These are phyloP conservation scores for Chrysoporthe austroafricana DNA, from an alignment of 2,329 filamentous ascomycete species.

Conservation along the genomic window DNA sequence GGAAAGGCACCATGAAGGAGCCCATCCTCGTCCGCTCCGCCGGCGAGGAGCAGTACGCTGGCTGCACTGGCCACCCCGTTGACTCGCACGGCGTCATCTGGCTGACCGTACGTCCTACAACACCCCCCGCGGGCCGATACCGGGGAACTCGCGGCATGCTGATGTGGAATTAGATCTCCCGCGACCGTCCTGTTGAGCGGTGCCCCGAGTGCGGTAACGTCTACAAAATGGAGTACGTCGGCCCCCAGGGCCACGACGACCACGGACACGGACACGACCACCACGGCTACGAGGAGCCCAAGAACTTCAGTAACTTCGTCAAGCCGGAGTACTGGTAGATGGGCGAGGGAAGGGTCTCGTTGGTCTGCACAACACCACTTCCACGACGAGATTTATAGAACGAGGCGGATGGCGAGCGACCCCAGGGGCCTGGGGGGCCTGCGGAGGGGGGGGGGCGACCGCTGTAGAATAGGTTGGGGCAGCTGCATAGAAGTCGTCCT, in stretches of 20 bases:
- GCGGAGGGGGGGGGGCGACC: constrained; percentile 24
- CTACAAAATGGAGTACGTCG: constrained; percentile 98
- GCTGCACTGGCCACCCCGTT: constrained; percentile 91
- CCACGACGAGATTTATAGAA: constrained; percentile 19
- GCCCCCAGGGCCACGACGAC: constrained; percentile 71
- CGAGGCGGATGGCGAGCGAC: constrained; percentile 13
- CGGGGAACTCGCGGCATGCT: not conserved
- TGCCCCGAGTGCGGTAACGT: constrained; percentile 96
- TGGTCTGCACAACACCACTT: constrained; percentile 1
- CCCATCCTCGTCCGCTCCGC: constrained; percentile 90
- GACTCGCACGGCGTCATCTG: constrained; percentile 91
- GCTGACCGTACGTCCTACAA: constrained; percentile 72
- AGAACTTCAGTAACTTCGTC: constrained; percentile 96
- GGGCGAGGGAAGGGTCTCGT: not conserved
- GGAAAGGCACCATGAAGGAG: constrained; percentile 84
- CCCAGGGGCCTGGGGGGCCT: constrained; percentile 12
- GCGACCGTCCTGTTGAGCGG: constrained; percentile 88
- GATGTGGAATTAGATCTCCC: constrained; percentile 65
- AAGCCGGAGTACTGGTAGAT: constrained; percentile 90
- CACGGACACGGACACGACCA: constrained; percentile 57
- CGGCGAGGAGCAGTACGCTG: constrained; percentile 94
- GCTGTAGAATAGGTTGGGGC: constrained; percentile 45
- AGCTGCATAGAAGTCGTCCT: constrained; percentile 35
- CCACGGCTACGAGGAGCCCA: constrained; percentile 79
- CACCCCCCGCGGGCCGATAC: not conserved